Evolutionary conservation across 805 yeast genomes (phyloP).

Genomic region (Wickerhamiella domercqiae): DNA sequence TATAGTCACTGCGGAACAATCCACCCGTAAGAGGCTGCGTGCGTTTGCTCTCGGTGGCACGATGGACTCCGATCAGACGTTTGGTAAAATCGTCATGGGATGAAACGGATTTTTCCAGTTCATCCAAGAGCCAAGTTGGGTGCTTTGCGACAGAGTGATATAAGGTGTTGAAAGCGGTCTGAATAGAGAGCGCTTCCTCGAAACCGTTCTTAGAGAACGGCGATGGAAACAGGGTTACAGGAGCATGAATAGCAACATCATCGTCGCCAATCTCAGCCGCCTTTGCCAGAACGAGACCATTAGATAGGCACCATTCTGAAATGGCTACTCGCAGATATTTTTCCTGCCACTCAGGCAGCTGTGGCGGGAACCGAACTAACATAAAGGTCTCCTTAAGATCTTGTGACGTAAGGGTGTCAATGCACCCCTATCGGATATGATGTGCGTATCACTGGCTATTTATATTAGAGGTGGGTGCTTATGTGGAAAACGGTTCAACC

Average conservation of each 20-base stretch:
- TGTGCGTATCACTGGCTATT: too few species aligned
- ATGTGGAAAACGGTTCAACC: too few species aligned
- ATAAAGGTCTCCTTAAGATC: conserved; percentile 7
- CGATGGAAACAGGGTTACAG: conserved; percentile 82
- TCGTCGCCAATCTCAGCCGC: conserved; percentile 37
- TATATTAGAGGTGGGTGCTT: too few species aligned
- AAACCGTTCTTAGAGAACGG: conserved; percentile 64
- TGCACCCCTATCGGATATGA: too few species aligned
- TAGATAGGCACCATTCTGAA: conserved; percentile 61
- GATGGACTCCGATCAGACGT: conserved; percentile 47
- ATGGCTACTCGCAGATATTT: conserved; percentile 19
- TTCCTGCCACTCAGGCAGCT: conserved; percentile 17
- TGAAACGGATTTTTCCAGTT: conserved; percentile 26
- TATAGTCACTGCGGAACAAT: conserved; percentile 78
- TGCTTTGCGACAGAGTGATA: conserved; percentile 52
- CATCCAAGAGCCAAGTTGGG: conserved; percentile 45
- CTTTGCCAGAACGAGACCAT: conserved; percentile 51
- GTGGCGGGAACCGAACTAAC: conserved; percentile 20
- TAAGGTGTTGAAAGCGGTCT: conserved; percentile 51
- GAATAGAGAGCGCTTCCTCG: conserved; percentile 49
- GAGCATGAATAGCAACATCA: conserved; percentile 47
- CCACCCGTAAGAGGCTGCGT: conserved; percentile 53
- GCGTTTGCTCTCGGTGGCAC: conserved; percentile 26
- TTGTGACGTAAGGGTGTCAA: too few species aligned
- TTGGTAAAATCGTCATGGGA: conserved; percentile 73